A percentile compares a stretch with the other conserved stretches of the same genome.
These are phyloP conservation scores for Crepidotus variabilis DNA, from an alignment of 768 basidiomycete species.

Conservation along the genomic window DNA sequence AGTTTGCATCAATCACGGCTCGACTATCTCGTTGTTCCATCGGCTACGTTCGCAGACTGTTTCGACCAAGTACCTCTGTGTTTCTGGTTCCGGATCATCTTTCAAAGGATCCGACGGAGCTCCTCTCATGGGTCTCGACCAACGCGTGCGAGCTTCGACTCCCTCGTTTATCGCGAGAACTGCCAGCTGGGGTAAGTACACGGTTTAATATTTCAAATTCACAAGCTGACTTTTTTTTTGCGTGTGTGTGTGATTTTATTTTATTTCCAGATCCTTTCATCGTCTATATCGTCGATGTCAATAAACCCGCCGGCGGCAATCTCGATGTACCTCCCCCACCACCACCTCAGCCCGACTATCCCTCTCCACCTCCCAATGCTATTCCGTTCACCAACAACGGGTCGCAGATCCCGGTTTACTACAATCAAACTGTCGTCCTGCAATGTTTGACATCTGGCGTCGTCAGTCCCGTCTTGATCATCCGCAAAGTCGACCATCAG, in stretches of 20 bases:
- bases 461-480: conserved; percentile 88
- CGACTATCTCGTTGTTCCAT: conserved; percentile 93
- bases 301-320: conserved; percentile 72
- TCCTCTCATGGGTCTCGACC: conserved; percentile 77
- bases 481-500: conserved; percentile 90
- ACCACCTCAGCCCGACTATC: conserved; percentile 85
- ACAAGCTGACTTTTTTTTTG: conserved; percentile 6
- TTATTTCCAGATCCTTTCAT: conserved; percentile 82
- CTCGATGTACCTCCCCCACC: conserved; percentile 78
- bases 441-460: conserved; percentile 94
- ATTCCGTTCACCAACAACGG: conserved; percentile 83
- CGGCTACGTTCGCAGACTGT: conserved; percentile 94
- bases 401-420: conserved; percentile 87
- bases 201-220: conserved; percentile 7
- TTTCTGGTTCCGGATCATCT: conserved; percentile 88
- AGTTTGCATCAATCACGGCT: conserved; percentile 96
- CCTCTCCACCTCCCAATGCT: conserved; percentile 87
- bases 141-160: conserved; percentile 62
- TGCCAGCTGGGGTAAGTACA: conserved; percentile 76
- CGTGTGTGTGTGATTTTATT: conserved; percentile 7
- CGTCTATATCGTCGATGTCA: conserved; percentile 96
- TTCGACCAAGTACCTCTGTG: conserved; percentile 93
- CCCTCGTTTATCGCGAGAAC: conserved; percentile 90
- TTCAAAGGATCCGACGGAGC: conserved; percentile 94
- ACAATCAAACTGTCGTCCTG: conserved; percentile 93